Evolutionary conservation across 371 early-diverging fungal genomes (phyloP).

Genomic region (Rozella allomycis): DNA sequence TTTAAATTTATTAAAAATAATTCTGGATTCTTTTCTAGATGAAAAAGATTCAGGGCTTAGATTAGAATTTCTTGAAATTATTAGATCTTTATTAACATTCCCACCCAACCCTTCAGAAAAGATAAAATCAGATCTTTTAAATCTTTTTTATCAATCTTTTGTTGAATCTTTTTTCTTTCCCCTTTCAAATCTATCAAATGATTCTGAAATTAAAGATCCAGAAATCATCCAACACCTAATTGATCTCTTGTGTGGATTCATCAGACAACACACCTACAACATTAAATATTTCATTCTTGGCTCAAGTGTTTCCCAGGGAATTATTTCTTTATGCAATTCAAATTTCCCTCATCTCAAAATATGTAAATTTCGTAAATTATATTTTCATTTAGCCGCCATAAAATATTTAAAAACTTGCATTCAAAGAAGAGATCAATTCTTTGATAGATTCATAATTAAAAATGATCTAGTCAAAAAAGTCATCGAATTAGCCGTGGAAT

Average conservation of each 20-base stretch:
- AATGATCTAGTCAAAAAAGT: too few relatives aligned
- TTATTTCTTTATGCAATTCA: slow-evolving; percentile 39
- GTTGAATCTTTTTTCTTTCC: slow-evolving; percentile 10
- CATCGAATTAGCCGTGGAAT: too few relatives aligned
- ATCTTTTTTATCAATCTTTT: not conserved
- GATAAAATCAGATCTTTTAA: not conserved
- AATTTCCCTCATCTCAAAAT: too few relatives aligned
- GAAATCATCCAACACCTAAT: not conserved
- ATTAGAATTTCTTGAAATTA: slow-evolving; percentile 42
- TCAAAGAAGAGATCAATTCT: too few relatives aligned
- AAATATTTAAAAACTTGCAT: too few relatives aligned
- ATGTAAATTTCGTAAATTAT: too few relatives aligned
- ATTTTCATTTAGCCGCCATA: too few relatives aligned
- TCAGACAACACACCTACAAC: slow-evolving; percentile 45
- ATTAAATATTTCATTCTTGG: slow-evolving; percentile 47
- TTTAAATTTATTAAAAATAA: slow-evolving; percentile 27
- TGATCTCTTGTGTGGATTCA: slow-evolving; percentile 42
- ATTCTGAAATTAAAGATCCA: not conserved
- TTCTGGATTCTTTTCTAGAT: slow-evolving; percentile 35
- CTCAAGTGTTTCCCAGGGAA: slow-evolving; percentile 31
- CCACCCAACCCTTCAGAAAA: not conserved
- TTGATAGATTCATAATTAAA: too few relatives aligned
- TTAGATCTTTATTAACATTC: slow-evolving; percentile 24
- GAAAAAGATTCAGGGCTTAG: slow-evolving; percentile 38
- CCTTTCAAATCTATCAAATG: slow-evolving; percentile 9